Base-by-base conservation (phyloP, 2,329 filamentous ascomycete species). In the Shiraia sp. region DNA sequence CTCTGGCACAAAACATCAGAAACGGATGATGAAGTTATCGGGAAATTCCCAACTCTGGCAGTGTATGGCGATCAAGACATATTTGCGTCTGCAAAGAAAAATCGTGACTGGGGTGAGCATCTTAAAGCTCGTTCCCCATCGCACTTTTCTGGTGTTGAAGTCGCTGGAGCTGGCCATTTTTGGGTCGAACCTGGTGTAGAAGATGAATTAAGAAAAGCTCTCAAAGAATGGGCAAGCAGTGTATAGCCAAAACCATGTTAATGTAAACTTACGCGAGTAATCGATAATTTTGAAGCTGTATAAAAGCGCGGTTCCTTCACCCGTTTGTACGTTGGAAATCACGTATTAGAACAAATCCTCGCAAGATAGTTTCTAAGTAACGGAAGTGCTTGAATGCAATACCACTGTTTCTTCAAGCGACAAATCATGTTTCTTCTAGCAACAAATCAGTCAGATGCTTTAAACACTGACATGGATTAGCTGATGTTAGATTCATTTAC, bases 21-120 rank as follows among this genome's bases (percentile, higher is more conserved):
- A 17, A 33, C 36, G 1, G 7, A 40, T 10, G 37, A 40, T 4
- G 54, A 64, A 9, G 39, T 51, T 9, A 40, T 68, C 26, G 57
- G 53, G 4, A 59, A 54, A 26, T 52, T 63, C 33, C 38, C 39
- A 4, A 86, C 86, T 0, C 65, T 96, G 24, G 83, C 82, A 0
- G 68, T 95, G 0, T 95, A 85, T 59, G 92, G 91, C 1, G 81
- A 85, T 36, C 75, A 79, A 3, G 91, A 97, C 65, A 71, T 78
- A 0, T 95, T 96, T 51, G 84, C 88, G 1, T 79, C 83, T 1
- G 74, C 74, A 3, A 78, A 76, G 43, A 87, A 81, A 65, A 73
- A 91, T 53, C 77, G 79, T 9, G 70, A 75, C 1, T 96, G 91
- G 91, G 74, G 75, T 8, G 70, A 72, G 28, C 76, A 74, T 45